These are phyloP conservation scores for Aspergillus phoenicis DNA, from an alignment of 2,329 filamentous ascomycete species.

Conservation along the genomic window DNA sequence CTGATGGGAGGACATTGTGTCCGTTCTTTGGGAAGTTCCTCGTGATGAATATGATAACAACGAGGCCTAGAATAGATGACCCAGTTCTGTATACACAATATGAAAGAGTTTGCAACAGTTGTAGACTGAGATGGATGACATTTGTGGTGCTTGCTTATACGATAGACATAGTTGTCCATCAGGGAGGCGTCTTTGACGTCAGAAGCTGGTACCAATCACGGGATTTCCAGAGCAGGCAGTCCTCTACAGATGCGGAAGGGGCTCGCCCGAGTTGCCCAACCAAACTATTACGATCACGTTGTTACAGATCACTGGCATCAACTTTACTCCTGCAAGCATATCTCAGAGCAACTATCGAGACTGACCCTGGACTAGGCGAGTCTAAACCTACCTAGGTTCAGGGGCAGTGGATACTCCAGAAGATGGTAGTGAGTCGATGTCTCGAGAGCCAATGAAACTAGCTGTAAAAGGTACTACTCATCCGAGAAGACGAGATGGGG, in stretches of 20 bases:
- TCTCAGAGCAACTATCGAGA: not conserved
- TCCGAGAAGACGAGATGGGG: not conserved
- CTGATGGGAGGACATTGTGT: conserved; percentile 12
- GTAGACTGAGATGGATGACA: too few relatives aligned
- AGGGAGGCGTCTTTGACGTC: not conserved
- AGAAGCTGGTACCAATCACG: not conserved
- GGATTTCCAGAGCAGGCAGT: not conserved
- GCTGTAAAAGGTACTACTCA: not conserved
- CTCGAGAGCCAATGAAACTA: not conserved
- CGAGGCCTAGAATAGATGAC: too few relatives aligned
- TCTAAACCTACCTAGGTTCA: not conserved
- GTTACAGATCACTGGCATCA: not conserved
- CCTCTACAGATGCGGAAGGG: too few relatives aligned
- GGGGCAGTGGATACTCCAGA: not conserved
- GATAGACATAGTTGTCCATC: too few relatives aligned
- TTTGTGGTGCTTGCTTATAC: too few relatives aligned
- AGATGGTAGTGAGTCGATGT: not conserved
- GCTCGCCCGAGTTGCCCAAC: not conserved
- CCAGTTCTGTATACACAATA: too few relatives aligned
- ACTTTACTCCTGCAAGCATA: not conserved
- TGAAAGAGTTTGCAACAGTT: too few relatives aligned
- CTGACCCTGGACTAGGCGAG: not conserved
- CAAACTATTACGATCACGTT: not conserved
- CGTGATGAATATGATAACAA: not conserved
- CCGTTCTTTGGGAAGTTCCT: not conserved